Percentiles rank a stretch among this genome's conserved stretches.
These are phyloP conservation scores for Crucihimalaya himalaica DNA, from an alignment of 345 rosid species.

Conservation along the genomic window DNA sequence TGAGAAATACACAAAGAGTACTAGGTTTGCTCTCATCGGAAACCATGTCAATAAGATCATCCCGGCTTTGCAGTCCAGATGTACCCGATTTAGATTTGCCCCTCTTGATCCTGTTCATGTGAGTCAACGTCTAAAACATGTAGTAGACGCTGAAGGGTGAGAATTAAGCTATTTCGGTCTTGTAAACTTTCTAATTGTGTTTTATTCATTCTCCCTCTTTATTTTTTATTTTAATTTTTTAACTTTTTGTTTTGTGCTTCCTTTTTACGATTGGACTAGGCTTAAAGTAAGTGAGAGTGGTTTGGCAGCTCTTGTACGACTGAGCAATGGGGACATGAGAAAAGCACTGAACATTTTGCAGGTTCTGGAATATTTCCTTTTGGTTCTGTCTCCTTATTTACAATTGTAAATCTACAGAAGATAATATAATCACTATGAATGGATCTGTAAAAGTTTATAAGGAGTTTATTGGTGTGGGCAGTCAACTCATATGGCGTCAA, in stretches of 20 bases:
- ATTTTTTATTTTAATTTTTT: neutral
- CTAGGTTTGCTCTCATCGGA: conserved; percentile 93
- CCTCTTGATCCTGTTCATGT: conserved; percentile 84
- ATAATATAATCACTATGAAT: neutral
- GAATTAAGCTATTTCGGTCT: conserved; percentile 8
- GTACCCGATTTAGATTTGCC: conserved; percentile 93
- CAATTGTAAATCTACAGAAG: neutral
- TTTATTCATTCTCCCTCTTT: conserved; percentile 12
- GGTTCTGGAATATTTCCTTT: conserved; percentile 47
- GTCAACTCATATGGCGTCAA: conserved; percentile 96
- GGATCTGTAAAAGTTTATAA: neutral
- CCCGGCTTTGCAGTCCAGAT: conserved; percentile 96
- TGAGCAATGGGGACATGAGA: conserved; percentile 98
- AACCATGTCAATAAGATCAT: conserved; percentile 97
- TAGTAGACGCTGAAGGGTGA: conserved; percentile 79
- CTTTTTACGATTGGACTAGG: conserved; percentile 41
- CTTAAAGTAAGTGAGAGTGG: conserved; percentile 82
- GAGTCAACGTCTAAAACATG: conserved; percentile 80
- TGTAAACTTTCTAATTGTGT: neutral
- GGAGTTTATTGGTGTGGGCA: conserved; percentile 44
- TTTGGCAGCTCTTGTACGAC: conserved; percentile 76
- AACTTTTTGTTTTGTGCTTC: conserved; percentile 10
- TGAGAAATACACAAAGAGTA: conserved; percentile 93
- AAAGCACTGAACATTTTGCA: conserved; percentile 95
- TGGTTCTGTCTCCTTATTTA: neutral